Evolutionary conservation across 306 rosid species (phyloP).

Genomic region (Cyclanthera cordifolia): DNA sequence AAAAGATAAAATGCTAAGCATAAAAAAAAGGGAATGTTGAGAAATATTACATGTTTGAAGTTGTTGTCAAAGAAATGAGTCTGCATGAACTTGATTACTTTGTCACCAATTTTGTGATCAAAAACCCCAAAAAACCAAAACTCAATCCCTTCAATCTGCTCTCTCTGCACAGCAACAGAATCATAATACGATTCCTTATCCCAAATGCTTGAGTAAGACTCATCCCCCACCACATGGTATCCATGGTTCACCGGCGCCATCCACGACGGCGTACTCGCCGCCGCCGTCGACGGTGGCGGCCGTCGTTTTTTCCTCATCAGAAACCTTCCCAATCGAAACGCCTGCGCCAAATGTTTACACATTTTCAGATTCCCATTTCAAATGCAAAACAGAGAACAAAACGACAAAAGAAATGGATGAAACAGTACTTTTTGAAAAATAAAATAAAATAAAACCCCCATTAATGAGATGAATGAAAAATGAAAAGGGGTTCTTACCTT

Average conservation of each 20-base stretch:
- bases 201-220: constrained; percentile 13
- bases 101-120: constrained; percentile 46
- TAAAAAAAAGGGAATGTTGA: too few relatives aligned
- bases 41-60: constrained; percentile 24
- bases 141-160: constrained; percentile 46
- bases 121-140: constrained; percentile 75
- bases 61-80: constrained; percentile 55
- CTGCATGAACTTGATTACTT: constrained; percentile 51
- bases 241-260: constrained; percentile 79
- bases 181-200: constrained; percentile 31
- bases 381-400: neutral
- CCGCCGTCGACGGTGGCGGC: constrained; percentile 9
- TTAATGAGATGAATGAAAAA: neutral
- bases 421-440: neutral
- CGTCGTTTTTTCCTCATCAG: constrained; percentile 29
- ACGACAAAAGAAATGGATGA: neutral
- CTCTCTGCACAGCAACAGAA: constrained; percentile 62
- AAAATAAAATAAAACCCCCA: too few relatives aligned
- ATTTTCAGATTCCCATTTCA: neutral
- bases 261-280: constrained; percentile 42
- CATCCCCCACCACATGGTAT: constrained; percentile 29
- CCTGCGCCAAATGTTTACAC: constrained; percentile 18
- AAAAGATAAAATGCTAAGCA: too few relatives aligned
- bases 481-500: constrained; percentile 18
- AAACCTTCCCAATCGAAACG: constrained; percentile 31